Conservation (phyloP, 169 alveolate genomes). For the Cyclospora cayetanensis region DNA sequence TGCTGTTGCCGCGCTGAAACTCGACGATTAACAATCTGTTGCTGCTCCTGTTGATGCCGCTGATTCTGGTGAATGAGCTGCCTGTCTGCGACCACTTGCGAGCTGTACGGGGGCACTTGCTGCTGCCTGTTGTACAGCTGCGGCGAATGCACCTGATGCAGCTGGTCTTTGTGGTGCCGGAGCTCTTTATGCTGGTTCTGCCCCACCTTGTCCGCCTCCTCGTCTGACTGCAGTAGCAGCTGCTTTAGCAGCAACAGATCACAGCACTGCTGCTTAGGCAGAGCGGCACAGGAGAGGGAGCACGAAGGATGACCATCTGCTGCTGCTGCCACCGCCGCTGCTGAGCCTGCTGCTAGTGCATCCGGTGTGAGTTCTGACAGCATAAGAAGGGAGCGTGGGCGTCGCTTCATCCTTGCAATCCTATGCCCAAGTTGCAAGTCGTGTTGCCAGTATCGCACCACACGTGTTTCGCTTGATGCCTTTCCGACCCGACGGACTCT, state of each 20-base stretch:
- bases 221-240: neutral
- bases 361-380: neutral
- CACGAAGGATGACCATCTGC: no score
- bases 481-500: no score
- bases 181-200: neutral
- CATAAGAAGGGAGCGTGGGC: neutral
- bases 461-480: no score
- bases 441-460: no score
- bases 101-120: neutral
- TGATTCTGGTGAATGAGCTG: slow-evolving; percentile 4
- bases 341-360: slow-evolving; percentile 39
- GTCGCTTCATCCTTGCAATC: neutral
- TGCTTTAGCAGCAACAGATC: neutral
- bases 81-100: neutral
- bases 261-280: neutral
- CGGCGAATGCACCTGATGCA: neutral
- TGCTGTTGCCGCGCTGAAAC: neutral
- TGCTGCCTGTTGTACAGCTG: neutral
- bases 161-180: neutral
- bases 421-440: neutral
- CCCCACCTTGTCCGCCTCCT: neutral
- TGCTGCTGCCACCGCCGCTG: slow-evolving; percentile 35
- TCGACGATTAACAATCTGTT: neutral
- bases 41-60: slow-evolving; percentile 35
- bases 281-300: neutral